Evolutionary conservation across 306 rosid species (phyloP).

Genomic region (Abrus precatorius): DNA sequence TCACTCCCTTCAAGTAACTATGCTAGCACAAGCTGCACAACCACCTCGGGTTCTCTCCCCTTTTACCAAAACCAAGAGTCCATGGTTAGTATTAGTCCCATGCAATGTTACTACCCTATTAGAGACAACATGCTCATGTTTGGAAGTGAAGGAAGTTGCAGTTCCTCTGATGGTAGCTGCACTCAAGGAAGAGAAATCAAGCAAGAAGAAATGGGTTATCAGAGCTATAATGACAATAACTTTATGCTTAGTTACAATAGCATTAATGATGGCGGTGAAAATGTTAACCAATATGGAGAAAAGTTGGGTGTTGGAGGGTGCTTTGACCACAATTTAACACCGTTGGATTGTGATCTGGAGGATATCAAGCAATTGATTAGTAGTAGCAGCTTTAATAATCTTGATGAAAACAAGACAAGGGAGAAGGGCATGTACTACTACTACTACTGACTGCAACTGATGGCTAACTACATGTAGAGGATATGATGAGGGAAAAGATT

Average conservation of each 20-base stretch:
- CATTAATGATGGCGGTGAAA: slow-evolving; percentile 35
- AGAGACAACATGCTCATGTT: slow-evolving; percentile 60
- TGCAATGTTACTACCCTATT: slow-evolving; percentile 54
- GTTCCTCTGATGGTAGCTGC: slow-evolving; percentile 86
- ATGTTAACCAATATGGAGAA: slow-evolving; percentile 52
- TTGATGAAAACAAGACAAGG: slow-evolving; percentile 67
- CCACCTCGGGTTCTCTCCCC: slow-evolving; percentile 35
- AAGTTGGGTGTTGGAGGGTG: slow-evolving; percentile 44
- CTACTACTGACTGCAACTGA: slow-evolving; percentile 56
- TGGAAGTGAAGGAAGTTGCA: slow-evolving; percentile 86
- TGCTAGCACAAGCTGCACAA: slow-evolving; percentile 45
- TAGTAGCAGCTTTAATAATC: slow-evolving; percentile 49
- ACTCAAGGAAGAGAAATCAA: slow-evolving; percentile 61
- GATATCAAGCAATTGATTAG: slow-evolving; percentile 72
- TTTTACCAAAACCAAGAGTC: slow-evolving; percentile 62
- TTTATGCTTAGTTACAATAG: slow-evolving; percentile 51
- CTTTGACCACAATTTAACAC: slow-evolving; percentile 54
- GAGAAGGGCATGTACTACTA: slow-evolving; percentile 66
- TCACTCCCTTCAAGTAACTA: slow-evolving; percentile 41
- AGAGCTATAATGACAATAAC: slow-evolving; percentile 32
- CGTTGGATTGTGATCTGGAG: slow-evolving; percentile 64
- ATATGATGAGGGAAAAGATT: slow-evolving; percentile 69
- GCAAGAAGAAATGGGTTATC: slow-evolving; percentile 63
- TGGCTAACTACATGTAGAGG: slow-evolving; percentile 45
- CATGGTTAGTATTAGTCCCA: slow-evolving; percentile 42